phyloP scores from a whole-genome alignment of 768 basidiomycete genomes.

The Lactifluus volemus region DNA sequence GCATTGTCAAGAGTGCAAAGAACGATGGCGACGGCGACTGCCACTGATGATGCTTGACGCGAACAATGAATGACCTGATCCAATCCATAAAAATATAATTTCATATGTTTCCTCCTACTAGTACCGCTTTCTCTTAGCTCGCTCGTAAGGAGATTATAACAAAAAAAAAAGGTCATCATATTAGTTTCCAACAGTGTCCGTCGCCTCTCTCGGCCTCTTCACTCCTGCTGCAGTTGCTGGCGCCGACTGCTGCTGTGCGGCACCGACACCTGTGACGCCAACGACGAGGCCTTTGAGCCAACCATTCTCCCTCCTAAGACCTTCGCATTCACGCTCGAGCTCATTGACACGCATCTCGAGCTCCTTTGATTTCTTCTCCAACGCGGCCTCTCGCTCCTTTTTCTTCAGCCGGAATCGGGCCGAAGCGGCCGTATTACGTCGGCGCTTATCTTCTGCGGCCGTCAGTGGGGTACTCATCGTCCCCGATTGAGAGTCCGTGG shows the following conservation, averaged over 20 bases:
- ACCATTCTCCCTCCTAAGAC: slow-evolving; percentile 78
- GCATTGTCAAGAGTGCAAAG: slow-evolving; percentile 1
- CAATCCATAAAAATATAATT: not conserved
- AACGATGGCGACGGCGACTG: not conserved
- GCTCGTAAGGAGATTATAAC: not conserved
- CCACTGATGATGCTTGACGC: not conserved
- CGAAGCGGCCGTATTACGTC: slow-evolving; percentile 86
- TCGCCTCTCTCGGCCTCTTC: slow-evolving; percentile 21
- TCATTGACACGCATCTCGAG: slow-evolving; percentile 70
- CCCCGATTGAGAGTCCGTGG: slow-evolving; percentile 11
- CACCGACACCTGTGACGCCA: slow-evolving; percentile 69
- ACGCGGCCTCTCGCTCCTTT: slow-evolving; percentile 87
- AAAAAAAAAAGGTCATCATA: not conserved
- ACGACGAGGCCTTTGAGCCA: slow-evolving; percentile 90
- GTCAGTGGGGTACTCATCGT: slow-evolving; percentile 29
- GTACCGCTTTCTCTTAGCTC: not conserved
- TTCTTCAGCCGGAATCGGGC: slow-evolving; percentile 94
- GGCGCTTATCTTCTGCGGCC: slow-evolving; percentile 81
- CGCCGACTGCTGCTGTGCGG: slow-evolving; percentile 22
- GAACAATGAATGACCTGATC: not conserved
- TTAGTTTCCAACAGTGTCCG: slow-evolving; percentile 1
- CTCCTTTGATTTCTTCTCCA: slow-evolving; percentile 80
- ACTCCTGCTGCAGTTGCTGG: slow-evolving; percentile 9
- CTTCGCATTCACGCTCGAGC: slow-evolving; percentile 88
- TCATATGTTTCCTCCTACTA: not conserved